Base-by-base conservation (phyloP, 331 rosid species). In the Quercus phellos region DNA sequence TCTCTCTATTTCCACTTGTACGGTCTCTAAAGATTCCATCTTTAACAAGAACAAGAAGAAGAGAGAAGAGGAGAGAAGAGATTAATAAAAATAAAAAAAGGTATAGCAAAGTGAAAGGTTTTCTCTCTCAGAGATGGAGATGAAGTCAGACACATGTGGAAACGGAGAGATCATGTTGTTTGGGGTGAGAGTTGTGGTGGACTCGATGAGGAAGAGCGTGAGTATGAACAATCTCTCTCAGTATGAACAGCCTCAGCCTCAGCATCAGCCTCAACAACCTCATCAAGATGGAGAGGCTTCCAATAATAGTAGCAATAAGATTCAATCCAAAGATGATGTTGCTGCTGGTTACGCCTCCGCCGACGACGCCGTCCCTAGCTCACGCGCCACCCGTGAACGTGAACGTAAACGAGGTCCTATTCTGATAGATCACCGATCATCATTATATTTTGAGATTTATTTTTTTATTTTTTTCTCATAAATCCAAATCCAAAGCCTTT, bases 391-490 rank as follows among this genome's bases (percentile, higher is more conserved):
- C 29, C 94, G 98, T 34, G 98, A 92, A 59, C 97, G 94, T 30
- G 91, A 88, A 83, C 98, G 98, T 30, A 91, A 90, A 77, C 96
- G 97, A 91, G 98, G 98, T 93, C 51, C 4, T 84, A 13, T 38
- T 70, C 55, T 46, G 1, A 46, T 38, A 27, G 71, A 63, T 80
- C 80, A 73, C 29, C 50, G 66, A 82, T 83, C 50, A 82, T 83
- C 46, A 11, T 46, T 46, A 46, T 70, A 11, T 43, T 9, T 77
- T 56, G 69, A 21, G 30, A 32, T 68, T 18, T 64, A 51, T 55
- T 51, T 51, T 9, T 18, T 0, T 4, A 9, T 51, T 4, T 60
- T 53, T 7, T 6, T 35, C 1, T 38, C 43, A 38, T 38, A 0
- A 38, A 38, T 38, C 46, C 12, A 38, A 38, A 38, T 38, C 46